Evolutionary conservation across 2,329 filamentous ascomycete species (phyloP).

Genomic region (Alternaria sp.): DNA sequence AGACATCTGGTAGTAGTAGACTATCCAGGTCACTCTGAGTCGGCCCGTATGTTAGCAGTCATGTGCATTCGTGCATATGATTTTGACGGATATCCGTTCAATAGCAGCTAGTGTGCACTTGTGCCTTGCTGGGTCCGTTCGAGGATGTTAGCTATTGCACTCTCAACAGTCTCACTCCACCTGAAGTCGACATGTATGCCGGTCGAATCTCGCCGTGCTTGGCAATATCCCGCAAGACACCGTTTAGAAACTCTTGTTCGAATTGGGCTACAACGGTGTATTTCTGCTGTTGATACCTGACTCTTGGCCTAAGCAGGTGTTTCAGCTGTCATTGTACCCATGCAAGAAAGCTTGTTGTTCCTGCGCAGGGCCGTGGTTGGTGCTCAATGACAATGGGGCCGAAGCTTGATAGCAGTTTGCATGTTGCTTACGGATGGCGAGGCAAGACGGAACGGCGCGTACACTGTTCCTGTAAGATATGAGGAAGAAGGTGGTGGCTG

Average conservation of each 20-base stretch:
- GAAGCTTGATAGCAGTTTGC: not conserved
- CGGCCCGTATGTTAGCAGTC: not conserved
- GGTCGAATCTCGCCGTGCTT: not conserved
- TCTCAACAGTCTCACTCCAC: not conserved
- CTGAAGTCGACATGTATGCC: not conserved
- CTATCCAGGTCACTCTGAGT: too few relatives aligned
- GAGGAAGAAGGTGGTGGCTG: not conserved
- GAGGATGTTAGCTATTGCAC: not conserved
- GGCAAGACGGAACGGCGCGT: slow-evolving; percentile 10
- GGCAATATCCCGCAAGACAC: not conserved
- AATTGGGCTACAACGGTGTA: not conserved
- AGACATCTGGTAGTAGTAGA: not conserved
- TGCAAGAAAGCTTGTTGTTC: slow-evolving; percentile 15
- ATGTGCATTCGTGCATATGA: not conserved
- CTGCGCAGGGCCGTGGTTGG: slow-evolving; percentile 2
- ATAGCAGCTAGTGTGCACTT: not conserved
- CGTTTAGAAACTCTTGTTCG: not conserved
- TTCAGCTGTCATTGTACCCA: slow-evolving; percentile 18
- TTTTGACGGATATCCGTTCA: not conserved
- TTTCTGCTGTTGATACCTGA: not conserved
- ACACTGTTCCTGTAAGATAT: slow-evolving; percentile 3
- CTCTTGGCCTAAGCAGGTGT: not conserved
- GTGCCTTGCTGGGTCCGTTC: not conserved
- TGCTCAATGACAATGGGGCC: not conserved
- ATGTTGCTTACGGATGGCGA: slow-evolving; percentile 6